Evolutionary conservation across 345 rosid genomes (phyloP), one percentile per base, ranked within the genome.

Genomic region (Cardiospermum halicacabum): DNA sequence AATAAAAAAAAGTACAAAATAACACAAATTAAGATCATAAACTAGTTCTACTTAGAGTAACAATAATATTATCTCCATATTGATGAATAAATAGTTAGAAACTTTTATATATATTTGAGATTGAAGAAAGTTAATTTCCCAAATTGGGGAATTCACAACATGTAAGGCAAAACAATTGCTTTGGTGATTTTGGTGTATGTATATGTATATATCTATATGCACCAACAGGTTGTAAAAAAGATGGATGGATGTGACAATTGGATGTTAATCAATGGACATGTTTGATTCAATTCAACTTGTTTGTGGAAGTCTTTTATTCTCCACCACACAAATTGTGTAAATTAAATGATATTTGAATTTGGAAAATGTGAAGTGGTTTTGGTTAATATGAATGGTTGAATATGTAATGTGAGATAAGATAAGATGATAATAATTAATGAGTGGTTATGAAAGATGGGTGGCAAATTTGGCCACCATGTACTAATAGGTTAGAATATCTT

Each of bases 301-400:
- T n/a, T n/a, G n/a, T n/a, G 63, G 57, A 49, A 51, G 15, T 64
- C 58, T n/a, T n/a, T n/a, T n/a, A 16, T 21, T 36, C 21, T 37
- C 50, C 27, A 8, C 36, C 58, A 24, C 58, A 51, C 36, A 47
- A 58, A 36, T 13, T 19, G 28, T 7, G 47, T 34, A 30, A n/a
- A n/a, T n/a, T n/a, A n/a, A n/a, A n/a, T n/a, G n/a, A n/a, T n/a
- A n/a, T n/a, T n/a, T n/a, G n/a, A n/a, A n/a, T n/a, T n/a, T n/a
- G n/a, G n/a, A n/a, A n/a, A n/a, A n/a, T n/a, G n/a, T n/a, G n/a
- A n/a, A n/a, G n/a, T n/a, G n/a, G n/a, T n/a, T n/a, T n/a, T n/a
- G n/a, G n/a, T n/a, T n/a, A n/a, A n/a, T n/a, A n/a, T n/a, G n/a
- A n/a, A n/a, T n/a, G n/a, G n/a, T n/a, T n/a, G n/a, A n/a, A n/a